A percentile compares a stretch with the other conserved stretches of the same genome.
Conservation (phyloP, 75 land plant genomes). For the Larix kaempferi region DNA sequence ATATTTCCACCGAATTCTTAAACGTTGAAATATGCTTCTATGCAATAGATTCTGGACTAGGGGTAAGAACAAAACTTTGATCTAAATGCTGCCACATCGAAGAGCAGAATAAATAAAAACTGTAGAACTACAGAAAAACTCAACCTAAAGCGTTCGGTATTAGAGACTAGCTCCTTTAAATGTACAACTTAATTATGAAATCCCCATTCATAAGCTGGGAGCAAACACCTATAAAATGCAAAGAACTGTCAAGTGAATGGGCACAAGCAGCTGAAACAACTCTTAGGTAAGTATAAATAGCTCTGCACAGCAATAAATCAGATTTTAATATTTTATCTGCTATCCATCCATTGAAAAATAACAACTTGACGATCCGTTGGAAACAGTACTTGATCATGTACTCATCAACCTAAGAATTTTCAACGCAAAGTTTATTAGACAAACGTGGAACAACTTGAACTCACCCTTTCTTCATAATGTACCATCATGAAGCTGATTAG, state of each 20-base stretch:
- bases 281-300: not conserved
- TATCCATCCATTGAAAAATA: not conserved
- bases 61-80: not conserved
- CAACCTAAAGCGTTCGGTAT: not conserved
- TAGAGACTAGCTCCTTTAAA: not conserved
- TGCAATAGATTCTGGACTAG: not conserved
- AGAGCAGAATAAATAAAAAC: slow-evolving; percentile 2
- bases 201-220: not conserved
- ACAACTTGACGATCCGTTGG: not conserved
- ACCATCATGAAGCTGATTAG: not conserved
- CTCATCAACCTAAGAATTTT: slow-evolving; percentile 3
- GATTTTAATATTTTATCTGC: not conserved
- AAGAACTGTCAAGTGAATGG: not conserved
- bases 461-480: slow-evolving; percentile 11
- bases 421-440: not conserved
- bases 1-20: not conserved
- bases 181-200: not conserved
- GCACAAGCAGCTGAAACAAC: too few species aligned
- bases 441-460: not conserved
- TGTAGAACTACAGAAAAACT: not conserved
- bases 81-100: not conserved
- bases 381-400: not conserved
- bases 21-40: not conserved
- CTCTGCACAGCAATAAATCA: not conserved
- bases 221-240: not conserved